Conservation (phyloP, 2,329 filamentous ascomycete genomes). For the Claviceps pazoutovae region DNA sequence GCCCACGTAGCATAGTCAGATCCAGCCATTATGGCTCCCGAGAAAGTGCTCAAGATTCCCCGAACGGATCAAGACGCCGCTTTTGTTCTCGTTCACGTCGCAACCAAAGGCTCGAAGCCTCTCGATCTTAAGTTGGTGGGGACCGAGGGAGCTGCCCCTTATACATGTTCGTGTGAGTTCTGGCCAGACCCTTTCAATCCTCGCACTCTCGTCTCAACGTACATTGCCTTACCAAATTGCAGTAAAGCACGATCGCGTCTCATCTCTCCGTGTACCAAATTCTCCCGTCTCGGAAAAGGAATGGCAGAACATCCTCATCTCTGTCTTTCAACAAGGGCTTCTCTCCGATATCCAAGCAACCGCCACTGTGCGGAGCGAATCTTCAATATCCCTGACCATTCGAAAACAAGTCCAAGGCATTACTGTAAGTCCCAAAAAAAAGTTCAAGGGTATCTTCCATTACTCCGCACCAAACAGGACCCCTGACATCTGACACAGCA, state of each 20-base stretch:
- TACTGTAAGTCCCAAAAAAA: conserved; percentile 33
- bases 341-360: conserved; percentile 43
- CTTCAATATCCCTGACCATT: conserved; percentile 44
- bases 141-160: conserved; percentile 52
- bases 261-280: conserved; percentile 37
- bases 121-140: conserved; percentile 54
- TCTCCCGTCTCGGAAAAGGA: conserved; percentile 45
- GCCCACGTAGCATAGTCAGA: background rate
- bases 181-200: background rate
- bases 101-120: conserved; percentile 32
- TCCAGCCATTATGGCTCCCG: conserved; percentile 11
- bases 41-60: conserved; percentile 41
- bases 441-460: background rate
- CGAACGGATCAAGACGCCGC: conserved; percentile 37
- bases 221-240: background rate
- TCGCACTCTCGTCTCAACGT: background rate
- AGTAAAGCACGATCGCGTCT: conserved; percentile 44
- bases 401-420: conserved; percentile 54
- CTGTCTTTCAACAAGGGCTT: conserved; percentile 38
- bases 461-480: background rate
- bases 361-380: conserved; percentile 40
- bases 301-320: conserved; percentile 49
- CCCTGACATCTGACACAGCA: conserved; percentile 31
- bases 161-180: conserved; percentile 40
- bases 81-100: conserved; percentile 48